phyloP scores from a whole-genome alignment of 2,329 filamentous ascomycete species.

The Ceratocystis diversiconidia region DNA sequence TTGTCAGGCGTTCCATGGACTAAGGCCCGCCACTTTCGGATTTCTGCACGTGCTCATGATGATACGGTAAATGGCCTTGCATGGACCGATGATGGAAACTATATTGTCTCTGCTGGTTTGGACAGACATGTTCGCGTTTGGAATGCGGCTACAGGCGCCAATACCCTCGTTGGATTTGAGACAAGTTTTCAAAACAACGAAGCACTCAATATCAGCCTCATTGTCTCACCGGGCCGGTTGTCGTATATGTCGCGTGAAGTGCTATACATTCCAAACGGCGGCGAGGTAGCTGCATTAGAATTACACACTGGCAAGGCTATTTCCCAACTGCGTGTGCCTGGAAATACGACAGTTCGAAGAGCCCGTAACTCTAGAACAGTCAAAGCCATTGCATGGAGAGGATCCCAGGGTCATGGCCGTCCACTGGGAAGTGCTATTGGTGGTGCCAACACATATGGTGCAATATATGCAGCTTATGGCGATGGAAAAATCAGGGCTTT shows the following conservation, averaged over 20 bases:
- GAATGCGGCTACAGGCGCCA: constrained; percentile 66
- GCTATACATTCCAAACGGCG: constrained; percentile 68
- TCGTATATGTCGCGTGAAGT: constrained; percentile 45
- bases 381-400: constrained; percentile 61
- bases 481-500: constrained; percentile 76
- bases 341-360: constrained; percentile 28
- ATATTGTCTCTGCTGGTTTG: constrained; percentile 67
- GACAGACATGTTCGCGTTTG: constrained; percentile 78
- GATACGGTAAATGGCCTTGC: constrained; percentile 72
- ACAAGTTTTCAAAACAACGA: constrained; percentile 63
- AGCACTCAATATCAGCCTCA: constrained; percentile 45
- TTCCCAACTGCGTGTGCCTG: constrained; percentile 52
- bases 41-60: constrained; percentile 52
- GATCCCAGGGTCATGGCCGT: constrained; percentile 43
- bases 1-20: constrained; percentile 24
- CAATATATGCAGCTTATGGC: constrained; percentile 64
- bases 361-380: constrained; percentile 47
- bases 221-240: constrained; percentile 47
- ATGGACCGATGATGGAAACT: constrained; percentile 68
- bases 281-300: constrained; percentile 67
- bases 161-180: constrained; percentile 79
- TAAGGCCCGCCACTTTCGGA: constrained; percentile 30
- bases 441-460: constrained; percentile 37
- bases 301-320: constrained; percentile 62
- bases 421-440: constrained; percentile 47